Base-by-base conservation (phyloP, 192 early-diverging fungal genomes). In the Helicostylum pulchrum region DNA sequence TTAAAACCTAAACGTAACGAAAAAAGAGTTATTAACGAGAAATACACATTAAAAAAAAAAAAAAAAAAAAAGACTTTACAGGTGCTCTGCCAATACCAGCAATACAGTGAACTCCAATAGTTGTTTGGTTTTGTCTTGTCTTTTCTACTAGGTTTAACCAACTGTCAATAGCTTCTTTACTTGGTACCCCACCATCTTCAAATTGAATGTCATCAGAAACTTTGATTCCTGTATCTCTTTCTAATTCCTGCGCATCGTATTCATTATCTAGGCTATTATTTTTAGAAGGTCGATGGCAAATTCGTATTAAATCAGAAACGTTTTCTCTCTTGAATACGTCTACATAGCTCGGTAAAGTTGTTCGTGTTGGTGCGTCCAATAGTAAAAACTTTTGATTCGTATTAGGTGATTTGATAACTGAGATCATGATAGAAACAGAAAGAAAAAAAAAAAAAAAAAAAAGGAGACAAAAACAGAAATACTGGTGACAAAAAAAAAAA, bases 1-100 rank as follows among this genome's bases (percentile, higher is more conserved):
- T 87, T 3, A 88, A 69, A 9, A 88, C 79, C 77, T 78, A 64
- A 20, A 23, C 31, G 0, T 26, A 26, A 26, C n/a, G n/a, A 26
- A 26, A 26, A 26, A 26, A 26, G 2, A 2, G 26, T 26, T 26
- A 26, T 2, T 2, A 26, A 26, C 26, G 26, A 26, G 26, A 26
- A 2, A 26, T 26, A 26, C 26, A n/a, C n/a, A 32, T 32, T 58
- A 0, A 44, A 30, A 19, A 11, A 55, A 34, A 15, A 7, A 17
- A 36, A 36, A 36, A 36, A 36, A 7, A 36, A 36, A 36, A 36
- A 36, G 7, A 36, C 12, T 87, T 56, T 65, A 88, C 82, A 9
- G 89, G 89, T 8, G 90, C 90, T 65, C 90, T 75, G n/a, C 90
- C 90, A 36, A 92, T 83, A 15, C 90, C 90, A 30, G 88, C 84